Conservation (phyloP, 139 green algal species). For the Chlorella sp. region DNA sequence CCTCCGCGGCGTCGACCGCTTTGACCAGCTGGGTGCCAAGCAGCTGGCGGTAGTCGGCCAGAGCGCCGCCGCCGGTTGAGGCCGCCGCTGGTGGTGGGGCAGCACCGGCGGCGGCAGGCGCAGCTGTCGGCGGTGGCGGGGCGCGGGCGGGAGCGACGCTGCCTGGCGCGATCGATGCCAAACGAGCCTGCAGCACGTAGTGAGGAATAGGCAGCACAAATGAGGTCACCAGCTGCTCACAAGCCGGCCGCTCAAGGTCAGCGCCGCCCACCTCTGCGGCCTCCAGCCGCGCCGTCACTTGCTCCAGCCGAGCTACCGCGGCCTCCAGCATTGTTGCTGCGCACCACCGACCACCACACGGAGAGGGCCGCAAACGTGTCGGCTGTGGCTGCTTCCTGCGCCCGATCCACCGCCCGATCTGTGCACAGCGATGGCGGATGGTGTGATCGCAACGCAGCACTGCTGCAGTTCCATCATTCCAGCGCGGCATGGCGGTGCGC, state of each 20-base stretch:
- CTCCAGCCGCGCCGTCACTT: constrained; percentile 37
- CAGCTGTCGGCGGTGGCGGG: background rate
- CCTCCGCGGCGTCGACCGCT: constrained; percentile 15
- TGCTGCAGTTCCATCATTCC: no score
- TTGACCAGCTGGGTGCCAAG: background rate
- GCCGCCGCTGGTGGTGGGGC: background rate
- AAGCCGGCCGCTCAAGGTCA: no score
- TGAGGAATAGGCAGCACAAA: no score
- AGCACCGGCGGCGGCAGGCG: background rate
- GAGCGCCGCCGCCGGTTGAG: background rate
- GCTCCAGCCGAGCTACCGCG: constrained; percentile 37
- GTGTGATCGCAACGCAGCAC: no score
- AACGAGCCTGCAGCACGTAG: background rate
- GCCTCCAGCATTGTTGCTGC: constrained; percentile 35
- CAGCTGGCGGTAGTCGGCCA: constrained; percentile 26
- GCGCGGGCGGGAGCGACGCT: no score
- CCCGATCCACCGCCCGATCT: no score
- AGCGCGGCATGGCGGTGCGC: no score
- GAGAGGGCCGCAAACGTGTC: no score
- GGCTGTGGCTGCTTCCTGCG: no score
- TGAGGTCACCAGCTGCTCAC: background rate
- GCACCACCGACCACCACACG: background rate
- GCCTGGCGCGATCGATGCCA: background rate
- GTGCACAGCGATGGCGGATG: no score
- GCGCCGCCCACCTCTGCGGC: constrained; percentile 25